phyloP scores from a whole-genome alignment of 23 red algal species.

The Gracilariopsis chorda region DNA sequence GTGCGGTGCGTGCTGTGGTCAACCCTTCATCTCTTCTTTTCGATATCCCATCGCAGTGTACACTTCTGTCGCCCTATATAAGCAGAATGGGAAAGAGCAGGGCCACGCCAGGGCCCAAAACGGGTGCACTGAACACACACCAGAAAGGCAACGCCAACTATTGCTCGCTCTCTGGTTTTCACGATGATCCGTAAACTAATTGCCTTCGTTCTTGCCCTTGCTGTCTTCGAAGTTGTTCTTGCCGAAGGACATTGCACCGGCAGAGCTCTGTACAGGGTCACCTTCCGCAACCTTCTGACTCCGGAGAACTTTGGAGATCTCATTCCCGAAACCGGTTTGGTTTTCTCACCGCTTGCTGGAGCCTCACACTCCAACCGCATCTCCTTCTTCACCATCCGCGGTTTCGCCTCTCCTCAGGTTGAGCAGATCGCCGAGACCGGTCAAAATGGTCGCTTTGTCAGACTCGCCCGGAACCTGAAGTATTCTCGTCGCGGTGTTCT shows the following conservation, averaged over 20 bases:
- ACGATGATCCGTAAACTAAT: too few species aligned
- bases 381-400: conserved; percentile 37
- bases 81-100: too few species aligned
- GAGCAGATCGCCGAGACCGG: conserved; percentile 53
- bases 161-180: too few species aligned
- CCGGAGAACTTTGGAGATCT: not conserved
- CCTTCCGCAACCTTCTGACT: conserved; percentile 24
- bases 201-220: too few species aligned
- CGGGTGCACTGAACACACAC: too few species aligned
- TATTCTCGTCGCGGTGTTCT: not conserved
- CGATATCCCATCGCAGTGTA: too few species aligned
- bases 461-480: not conserved
- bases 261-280: conserved; percentile 25
- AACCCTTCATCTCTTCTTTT: too few species aligned
- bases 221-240: too few species aligned
- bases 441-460: conserved; percentile 8
- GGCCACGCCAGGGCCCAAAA: too few species aligned
- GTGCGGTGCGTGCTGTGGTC: too few species aligned
- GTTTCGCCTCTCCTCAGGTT: conserved; percentile 25
- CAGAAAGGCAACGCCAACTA: too few species aligned
- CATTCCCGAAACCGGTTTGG: conserved; percentile 17
- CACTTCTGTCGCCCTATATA: too few species aligned
- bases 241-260: conserved; percentile 35
- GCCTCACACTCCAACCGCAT: conserved; percentile 41
- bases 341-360: conserved; percentile 22